Evolutionary conservation across 129 eudicot genomes (phyloP).

Genomic region (sunflower (Helianthus annuus)): DNA sequence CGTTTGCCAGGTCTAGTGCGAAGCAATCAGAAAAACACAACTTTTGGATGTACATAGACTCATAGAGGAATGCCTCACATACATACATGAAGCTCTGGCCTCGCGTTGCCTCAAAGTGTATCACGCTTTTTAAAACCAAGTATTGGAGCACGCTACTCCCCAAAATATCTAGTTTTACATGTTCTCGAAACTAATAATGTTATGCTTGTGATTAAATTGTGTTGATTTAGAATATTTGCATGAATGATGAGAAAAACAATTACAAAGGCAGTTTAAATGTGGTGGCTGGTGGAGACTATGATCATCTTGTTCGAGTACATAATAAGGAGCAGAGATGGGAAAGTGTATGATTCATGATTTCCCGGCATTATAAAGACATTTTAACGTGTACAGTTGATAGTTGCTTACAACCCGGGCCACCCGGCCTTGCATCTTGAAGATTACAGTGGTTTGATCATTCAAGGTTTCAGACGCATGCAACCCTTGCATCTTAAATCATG

Average conservation of each 20-base stretch:
- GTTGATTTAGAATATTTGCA: constrained; percentile 60
- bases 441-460: neutral
- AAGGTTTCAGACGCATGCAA: no score
- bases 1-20: no score
- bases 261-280: constrained; percentile 57
- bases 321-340: constrained; percentile 64
- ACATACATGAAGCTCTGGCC: no score
- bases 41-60: no score
- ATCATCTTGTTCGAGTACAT: constrained; percentile 67
- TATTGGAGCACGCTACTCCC: neutral
- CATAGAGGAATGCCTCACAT: no score
- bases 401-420: constrained; percentile 60
- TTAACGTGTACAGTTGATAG: constrained; percentile 62
- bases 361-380: constrained; percentile 67
- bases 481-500: neutral
- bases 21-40: no score
- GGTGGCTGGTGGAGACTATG: constrained; percentile 65
- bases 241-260: constrained; percentile 42
- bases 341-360: constrained; percentile 63
- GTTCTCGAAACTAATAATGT: constrained; percentile 12
- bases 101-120: no score
- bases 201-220: neutral
- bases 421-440: constrained; percentile 55
- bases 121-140: no score
- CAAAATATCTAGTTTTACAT: neutral